Base-by-base conservation (phyloP, 495 filamentous ascomycete species). In the Penicillium coprophilum region DNA sequence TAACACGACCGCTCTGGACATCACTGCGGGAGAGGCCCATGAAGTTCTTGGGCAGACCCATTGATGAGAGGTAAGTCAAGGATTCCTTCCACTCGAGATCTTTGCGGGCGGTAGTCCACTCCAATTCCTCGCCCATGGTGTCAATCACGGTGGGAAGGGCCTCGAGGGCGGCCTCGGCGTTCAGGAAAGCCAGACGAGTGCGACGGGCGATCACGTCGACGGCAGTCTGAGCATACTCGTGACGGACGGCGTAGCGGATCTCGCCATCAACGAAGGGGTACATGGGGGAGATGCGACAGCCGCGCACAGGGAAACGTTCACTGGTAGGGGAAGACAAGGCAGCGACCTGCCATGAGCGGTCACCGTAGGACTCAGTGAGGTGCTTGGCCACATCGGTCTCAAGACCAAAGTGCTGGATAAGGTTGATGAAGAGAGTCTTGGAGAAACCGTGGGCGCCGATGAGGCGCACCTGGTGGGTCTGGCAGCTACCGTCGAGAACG, bases 191-290 rank as follows among this genome's bases (percentile, higher is more conserved):
- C 57, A 98, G 72, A 38, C 94, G 80, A 46, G 89, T 98, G 50
- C 94, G 79, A 34, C 94, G 82, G 8, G 93, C 94, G 20, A 98
- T 76, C 20, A 97, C 88, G 69, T 98, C 94, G 11, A 91, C 87
- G 3, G 92, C 90, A 19, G 92, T 97, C 72, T 97, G 91, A 11
- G 94, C 94, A 60, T 96, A 96, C 73, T 98, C 94, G 70, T 96
- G 86, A 21, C 87, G 76, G 30, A 96, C 81, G 19, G 91, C 91
- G 64, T 97, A 98, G 31, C 92, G 83, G 24, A 98, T 82, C 73
- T 98, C 94, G 46, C 94, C 94, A 66, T 97, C 94, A n/a, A 98
- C 81, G 69, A 95, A 98, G 23, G 94, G 94, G 71, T 97, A 97
- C 38, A 96, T 79, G 17, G 79, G 58, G 3, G 88, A 86, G 45